Percentiles rank a stretch among this genome's conserved stretches.
These are phyloP conservation scores for Fusarium chaquense DNA, from an alignment of 2,329 filamentous ascomycete species.

Conservation along the genomic window DNA sequence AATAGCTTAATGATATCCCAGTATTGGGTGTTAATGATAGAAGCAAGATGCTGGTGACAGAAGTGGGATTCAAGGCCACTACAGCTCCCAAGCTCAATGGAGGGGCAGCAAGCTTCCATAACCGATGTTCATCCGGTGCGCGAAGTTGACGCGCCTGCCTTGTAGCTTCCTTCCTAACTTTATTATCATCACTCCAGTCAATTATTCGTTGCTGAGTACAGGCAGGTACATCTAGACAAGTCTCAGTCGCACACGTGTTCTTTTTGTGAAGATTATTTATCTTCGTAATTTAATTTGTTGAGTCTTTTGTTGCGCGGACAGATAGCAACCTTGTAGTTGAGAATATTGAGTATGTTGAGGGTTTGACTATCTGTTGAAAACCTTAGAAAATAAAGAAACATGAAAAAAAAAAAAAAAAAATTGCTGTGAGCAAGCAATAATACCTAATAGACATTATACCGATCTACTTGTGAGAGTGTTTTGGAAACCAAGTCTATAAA, in stretches of 20 bases:
- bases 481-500: no score
- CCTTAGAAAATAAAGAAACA: no score
- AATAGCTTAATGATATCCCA: background rate
- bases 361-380: no score
- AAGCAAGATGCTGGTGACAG: constrained; percentile 21
- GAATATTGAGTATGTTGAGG: background rate
- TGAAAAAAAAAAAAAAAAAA: background rate
- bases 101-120: constrained; percentile 43
- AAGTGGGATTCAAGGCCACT: constrained; percentile 27
- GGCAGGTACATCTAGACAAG: no score
- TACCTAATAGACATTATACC: no score
- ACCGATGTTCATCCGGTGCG: constrained; percentile 44
- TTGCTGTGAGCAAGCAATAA: no score
- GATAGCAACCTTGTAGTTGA: background rate
- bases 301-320: background rate
- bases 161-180: background rate
- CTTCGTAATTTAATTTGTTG: background rate
- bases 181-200: no score
- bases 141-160: constrained; percentile 19
- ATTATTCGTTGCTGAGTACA: no score
- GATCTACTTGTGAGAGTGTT: no score
- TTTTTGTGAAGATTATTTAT: background rate
- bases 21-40: constrained; percentile 25
- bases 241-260: background rate
- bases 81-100: constrained; percentile 41